Evolutionary conservation across 768 basidiomycete species (phyloP).

Genomic region (Daedaleopsis nitida): DNA sequence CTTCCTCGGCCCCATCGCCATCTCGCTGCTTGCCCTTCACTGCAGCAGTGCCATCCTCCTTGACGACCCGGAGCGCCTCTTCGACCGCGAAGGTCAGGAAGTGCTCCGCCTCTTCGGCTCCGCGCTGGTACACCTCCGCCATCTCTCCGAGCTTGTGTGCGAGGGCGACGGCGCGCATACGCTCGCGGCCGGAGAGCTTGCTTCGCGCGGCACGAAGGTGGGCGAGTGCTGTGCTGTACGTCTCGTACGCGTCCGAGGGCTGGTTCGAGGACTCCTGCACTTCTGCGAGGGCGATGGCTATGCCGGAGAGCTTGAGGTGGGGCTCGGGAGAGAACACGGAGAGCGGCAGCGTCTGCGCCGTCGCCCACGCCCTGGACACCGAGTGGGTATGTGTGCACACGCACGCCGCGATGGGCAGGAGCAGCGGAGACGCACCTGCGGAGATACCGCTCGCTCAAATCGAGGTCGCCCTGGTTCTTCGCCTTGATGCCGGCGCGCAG

Average conservation of each 20-base stretch:
- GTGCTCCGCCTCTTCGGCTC: conserved; percentile 41
- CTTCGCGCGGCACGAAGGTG: conserved; percentile 19
- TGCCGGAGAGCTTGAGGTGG: conserved; percentile 67
- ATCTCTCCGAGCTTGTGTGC: conserved; percentile 50
- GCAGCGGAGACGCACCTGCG: conserved; percentile 46
- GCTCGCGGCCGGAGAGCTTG: conserved; percentile 36
- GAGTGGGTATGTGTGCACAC: background rate
- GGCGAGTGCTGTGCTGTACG: conserved; percentile 23
- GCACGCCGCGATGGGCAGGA: background rate
- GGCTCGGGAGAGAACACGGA: conserved; percentile 44
- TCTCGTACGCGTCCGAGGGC: conserved; percentile 33
- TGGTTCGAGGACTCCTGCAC: conserved; percentile 48
- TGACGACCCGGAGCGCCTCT: conserved; percentile 41
- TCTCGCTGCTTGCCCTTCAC: conserved; percentile 15
- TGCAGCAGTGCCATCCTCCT: conserved; percentile 30
- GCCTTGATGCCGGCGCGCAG: conserved; percentile 67
- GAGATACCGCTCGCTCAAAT: conserved; percentile 53
- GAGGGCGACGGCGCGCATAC: conserved; percentile 46
- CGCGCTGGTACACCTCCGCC: conserved; percentile 34
- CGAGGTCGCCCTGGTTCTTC: conserved; percentile 56
- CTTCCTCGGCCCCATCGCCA: background rate
- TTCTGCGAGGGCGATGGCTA: conserved; percentile 62
- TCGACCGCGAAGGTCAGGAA: conserved; percentile 48
- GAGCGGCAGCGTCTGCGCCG: conserved; percentile 46
- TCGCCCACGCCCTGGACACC: conserved; percentile 54